Evolutionary conservation across 176 grass and related monocot species (phyloP).

Genomic region (Triticum timopheevii): DNA sequence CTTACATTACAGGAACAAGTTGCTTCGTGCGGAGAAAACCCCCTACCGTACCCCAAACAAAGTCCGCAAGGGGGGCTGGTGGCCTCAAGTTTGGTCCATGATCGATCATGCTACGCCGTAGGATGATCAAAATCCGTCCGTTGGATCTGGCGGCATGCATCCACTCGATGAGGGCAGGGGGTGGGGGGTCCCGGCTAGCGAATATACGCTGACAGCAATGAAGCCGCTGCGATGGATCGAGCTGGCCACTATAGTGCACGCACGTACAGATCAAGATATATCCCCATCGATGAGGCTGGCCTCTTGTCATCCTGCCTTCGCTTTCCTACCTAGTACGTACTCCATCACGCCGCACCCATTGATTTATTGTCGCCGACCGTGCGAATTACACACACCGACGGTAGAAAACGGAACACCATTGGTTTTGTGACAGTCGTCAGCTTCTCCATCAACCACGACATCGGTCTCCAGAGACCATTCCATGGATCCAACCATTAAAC

Average conservation of each 20-base stretch:
- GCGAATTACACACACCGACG: neutral
- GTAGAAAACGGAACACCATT: too few species aligned
- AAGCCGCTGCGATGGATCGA: slow-evolving; percentile 20
- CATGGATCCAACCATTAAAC: too few species aligned
- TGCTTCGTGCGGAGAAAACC: neutral
- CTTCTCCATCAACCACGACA: too few species aligned
- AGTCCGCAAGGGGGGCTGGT: neutral
- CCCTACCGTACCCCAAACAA: neutral
- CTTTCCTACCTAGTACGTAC: neutral
- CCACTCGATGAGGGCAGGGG: neutral
- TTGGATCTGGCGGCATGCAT: neutral
- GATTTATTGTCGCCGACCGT: neutral
- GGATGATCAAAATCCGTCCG: neutral
- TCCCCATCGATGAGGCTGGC: slow-evolving; percentile 7
- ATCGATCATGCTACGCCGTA: neutral
- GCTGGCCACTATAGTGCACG: slow-evolving; percentile 14
- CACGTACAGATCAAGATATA: slow-evolving; percentile 12
- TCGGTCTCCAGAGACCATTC: too few species aligned
- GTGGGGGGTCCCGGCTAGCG: neutral
- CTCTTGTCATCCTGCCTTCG: neutral
- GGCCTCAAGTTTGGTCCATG: slow-evolving; percentile 9
- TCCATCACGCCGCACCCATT: neutral
- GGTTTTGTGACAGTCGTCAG: too few species aligned
- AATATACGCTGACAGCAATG: neutral
- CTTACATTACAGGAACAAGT: neutral